phyloP scores from a whole-genome alignment of 371 early-diverging fungal genomes.

The Circinella minor region DNA sequence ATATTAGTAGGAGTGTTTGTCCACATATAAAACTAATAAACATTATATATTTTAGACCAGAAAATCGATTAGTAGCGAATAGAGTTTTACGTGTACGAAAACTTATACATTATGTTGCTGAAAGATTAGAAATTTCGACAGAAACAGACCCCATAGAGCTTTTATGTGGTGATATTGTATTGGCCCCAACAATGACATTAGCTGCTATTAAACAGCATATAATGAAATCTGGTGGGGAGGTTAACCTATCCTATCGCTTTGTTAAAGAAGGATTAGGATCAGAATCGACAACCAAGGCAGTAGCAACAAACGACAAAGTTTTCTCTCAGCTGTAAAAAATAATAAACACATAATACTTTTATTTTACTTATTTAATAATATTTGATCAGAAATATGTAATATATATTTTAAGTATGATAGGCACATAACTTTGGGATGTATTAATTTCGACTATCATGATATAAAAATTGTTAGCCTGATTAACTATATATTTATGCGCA shows the following conservation, averaged over 20 bases:
- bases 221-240: conserved; percentile 85
- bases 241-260: conserved; percentile 69
- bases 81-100: conserved; percentile 88
- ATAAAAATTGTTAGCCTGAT: too few species aligned
- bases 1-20: too few species aligned
- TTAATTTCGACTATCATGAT: too few species aligned
- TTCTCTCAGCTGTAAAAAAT: background rate
- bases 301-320: background rate
- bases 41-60: conserved; percentile 40
- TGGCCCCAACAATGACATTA: conserved; percentile 78
- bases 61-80: conserved; percentile 81
- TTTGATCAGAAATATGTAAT: too few species aligned
- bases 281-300: too few species aligned
- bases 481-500: too few species aligned
- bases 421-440: too few species aligned
- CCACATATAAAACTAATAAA: background rate
- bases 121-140: conserved; percentile 62
- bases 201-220: conserved; percentile 83
- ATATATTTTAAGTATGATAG: too few species aligned
- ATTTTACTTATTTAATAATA: background rate
- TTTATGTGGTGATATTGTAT: conserved; percentile 74
- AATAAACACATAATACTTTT: background rate
- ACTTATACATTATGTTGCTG: conserved; percentile 79
- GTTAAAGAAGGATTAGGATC: conserved; percentile 23
- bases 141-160: conserved; percentile 62